Evolutionary conservation across 257 asterid species (phyloP), one percentile per base, ranked within the genome.

Genomic region (Vinca minor): DNA sequence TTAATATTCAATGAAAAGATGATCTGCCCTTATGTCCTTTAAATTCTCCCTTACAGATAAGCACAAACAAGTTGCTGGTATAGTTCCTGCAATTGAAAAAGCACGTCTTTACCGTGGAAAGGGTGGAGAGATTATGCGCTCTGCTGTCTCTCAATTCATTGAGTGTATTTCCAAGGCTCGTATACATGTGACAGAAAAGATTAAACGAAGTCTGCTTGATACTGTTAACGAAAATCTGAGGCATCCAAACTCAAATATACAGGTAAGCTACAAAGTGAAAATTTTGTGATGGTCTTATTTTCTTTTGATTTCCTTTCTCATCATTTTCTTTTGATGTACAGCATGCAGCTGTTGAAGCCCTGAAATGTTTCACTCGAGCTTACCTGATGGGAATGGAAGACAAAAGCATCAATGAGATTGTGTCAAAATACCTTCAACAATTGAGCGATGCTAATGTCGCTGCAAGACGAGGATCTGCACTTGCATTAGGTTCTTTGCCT

Each of bases 81-180:
- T 93, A 66, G 95, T 89, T 77, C 95, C 91, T 69, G 89, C 94
- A 75, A 93, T 93, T 78, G 98, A 93, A 80, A 93, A 93, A 81
- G 97, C 98, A 68, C 79, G 98, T 36, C 85, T 93, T 38, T 89
- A 89, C 81, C 96, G 98, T 52, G 97, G 98, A 67, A 93, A 93
- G 77, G 98, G 98, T 59, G 98, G 97, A 69, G 98, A 93, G 81
- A 89, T 93, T 67, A 89, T 89, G 98, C 96, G 98, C 55, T 79
- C 84, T 74, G 87, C 97, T 61, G 98, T 93, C 74, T 93, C 96
- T 62, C 96, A 90, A 70, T 89, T 84, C 79, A 87, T 87, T 66
- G 92, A 89, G 73, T 89, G 96, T 73, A 84, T 83, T 69, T 85
- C 96, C 63, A 65, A 36, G 68, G 91, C 92, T 65, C 77, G 67